Evolutionary conservation across 106 monocot genomes (phyloP), one percentile per base, ranked within the genome.

Genomic region (Iris macrosiphon): DNA sequence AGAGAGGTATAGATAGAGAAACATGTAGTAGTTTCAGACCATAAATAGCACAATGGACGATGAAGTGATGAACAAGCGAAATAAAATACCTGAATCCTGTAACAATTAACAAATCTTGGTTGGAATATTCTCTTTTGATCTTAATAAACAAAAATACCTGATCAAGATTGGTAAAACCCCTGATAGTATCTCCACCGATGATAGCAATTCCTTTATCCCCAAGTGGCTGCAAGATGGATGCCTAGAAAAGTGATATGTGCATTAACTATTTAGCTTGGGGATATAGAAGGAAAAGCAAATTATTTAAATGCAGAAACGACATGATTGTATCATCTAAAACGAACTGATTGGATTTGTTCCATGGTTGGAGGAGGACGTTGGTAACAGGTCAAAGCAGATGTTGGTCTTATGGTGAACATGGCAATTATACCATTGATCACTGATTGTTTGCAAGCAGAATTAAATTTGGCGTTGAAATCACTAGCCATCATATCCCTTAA

Each of bases 161-260:
- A 64, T 93, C 93, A 50, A 68, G 59, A 67, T 49, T 72, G 18
- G 68, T 93, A 70, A 93, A 93, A 55, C 93, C 93, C 64, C 88
- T 74, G 8, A 88, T 63, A 48, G 83, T 84, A 49, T 88, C 75
- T 40, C 87, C 93, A 46, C 87, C 93, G 44, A 88, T 68, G 25
- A 93, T 67, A 16, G 80, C 82, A 66, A 93, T 63, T 60, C 93
- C 93, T 31, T 20, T 59, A 64, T 81, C 75, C 29, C 87, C 83
- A 44, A 93, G 55, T 58, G 93, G 93, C 60, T 93, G 93, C 55
- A 93, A 73, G 52, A 93, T 83, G 19, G 79, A 72, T 27, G 87
- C 68, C 93, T 93, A 31, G 22, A 20, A 63, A 41, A 67, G 17
- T 4, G 57, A 22, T 31, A 20, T 28, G 15, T 44, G 42, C 20